Conservation (phyloP, 257 asterid genomes). For the Knoxia roxburghii region DNA sequence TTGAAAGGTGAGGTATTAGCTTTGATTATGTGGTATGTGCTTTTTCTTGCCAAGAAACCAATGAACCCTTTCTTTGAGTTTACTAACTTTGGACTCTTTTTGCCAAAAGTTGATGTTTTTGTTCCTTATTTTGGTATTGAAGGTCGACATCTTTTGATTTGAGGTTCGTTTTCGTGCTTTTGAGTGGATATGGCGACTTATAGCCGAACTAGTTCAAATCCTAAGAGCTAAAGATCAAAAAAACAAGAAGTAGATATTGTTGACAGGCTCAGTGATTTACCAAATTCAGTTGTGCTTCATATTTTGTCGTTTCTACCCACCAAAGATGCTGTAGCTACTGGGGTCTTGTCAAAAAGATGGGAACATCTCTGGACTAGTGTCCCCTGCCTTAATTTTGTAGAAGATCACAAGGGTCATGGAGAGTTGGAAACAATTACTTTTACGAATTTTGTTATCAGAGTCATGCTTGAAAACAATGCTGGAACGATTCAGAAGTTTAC, state of each 20-base stretch:
- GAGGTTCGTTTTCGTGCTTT: neutral
- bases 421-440: neutral
- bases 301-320: neutral
- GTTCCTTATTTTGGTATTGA: too few species aligned
- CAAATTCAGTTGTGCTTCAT: neutral
- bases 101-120: too few species aligned
- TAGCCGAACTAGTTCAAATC: neutral
- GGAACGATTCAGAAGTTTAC: neutral
- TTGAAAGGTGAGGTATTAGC: neutral
- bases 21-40: slow-evolving; percentile 5
- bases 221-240: neutral
- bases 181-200: neutral
- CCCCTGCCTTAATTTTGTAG: neutral
- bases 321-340: neutral
- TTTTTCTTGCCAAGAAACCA: too few species aligned
- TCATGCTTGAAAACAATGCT: neutral
- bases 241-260: neutral
- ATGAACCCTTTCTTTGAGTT: too few species aligned
- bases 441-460: neutral
- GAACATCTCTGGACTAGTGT: slow-evolving; percentile 1
- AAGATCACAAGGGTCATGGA: neutral
- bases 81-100: too few species aligned
- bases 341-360: neutral
- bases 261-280: neutral
- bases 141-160: too few species aligned